Percentiles rank a stretch among this genome's conserved stretches.
These are phyloP conservation scores for Pichia membranifaciens DNA, from an alignment of 805 yeast species.

Conservation along the genomic window DNA sequence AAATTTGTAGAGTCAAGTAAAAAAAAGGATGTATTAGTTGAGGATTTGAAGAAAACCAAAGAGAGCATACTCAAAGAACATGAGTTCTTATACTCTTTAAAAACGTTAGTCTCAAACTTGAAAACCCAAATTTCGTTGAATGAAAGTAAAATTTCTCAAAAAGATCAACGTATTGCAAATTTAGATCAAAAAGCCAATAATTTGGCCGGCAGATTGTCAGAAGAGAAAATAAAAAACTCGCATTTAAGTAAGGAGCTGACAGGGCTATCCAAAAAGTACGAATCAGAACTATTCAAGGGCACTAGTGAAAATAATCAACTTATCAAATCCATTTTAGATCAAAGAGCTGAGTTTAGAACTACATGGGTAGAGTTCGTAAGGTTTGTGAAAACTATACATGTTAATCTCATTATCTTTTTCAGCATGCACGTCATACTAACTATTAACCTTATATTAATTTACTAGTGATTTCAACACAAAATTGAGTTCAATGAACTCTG, in stretches of 20 bases:
- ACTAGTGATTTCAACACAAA: background rate
- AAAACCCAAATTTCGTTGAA: slow-evolving; percentile 13
- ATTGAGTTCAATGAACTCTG: background rate
- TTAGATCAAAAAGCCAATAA: slow-evolving; percentile 36
- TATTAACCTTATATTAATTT: slow-evolving; percentile 1
- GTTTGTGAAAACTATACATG: background rate
- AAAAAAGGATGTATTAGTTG: slow-evolving; percentile 3
- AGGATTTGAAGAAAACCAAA: slow-evolving; percentile 14
- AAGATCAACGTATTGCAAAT: slow-evolving; percentile 25
- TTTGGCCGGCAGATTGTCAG: slow-evolving; percentile 41
- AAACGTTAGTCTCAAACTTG: slow-evolving; percentile 15
- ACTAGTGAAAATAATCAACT: background rate
- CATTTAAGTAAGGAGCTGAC: slow-evolving; percentile 24
- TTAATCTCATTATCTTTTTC: too few species aligned
- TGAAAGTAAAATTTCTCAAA: slow-evolving; percentile 11
- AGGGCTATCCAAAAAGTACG: slow-evolving; percentile 9
- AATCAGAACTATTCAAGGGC: slow-evolving; percentile 12
- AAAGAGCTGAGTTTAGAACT: background rate
- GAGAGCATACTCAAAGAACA: slow-evolving; percentile 4
- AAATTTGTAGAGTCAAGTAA: slow-evolving; percentile 4
- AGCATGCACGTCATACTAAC: background rate
- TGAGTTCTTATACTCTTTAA: slow-evolving; percentile 12
- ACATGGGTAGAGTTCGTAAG: background rate
- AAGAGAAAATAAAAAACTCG: slow-evolving; percentile 36
- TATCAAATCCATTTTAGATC: background rate